Conservation (phyloP, 176 grass and related monocot genomes). For the Aegilops umbellulata region DNA sequence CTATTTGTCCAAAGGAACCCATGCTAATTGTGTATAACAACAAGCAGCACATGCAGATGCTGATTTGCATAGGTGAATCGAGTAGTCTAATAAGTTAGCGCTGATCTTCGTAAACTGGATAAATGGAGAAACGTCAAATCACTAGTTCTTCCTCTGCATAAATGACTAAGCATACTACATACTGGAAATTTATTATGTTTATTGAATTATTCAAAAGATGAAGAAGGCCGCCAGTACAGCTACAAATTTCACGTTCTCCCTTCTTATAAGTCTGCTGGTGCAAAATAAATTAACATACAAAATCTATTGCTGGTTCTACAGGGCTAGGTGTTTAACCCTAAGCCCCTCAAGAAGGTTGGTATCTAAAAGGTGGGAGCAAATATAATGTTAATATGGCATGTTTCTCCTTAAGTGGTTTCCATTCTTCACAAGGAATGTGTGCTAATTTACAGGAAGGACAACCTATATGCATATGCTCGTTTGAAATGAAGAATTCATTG, state of each 20-base stretch:
- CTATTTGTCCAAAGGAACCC: not conserved
- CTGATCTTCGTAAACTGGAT: not conserved
- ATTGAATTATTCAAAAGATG: constrained; percentile 5
- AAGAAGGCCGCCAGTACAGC: not conserved
- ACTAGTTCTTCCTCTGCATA: not conserved
- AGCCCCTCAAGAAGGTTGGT: not conserved
- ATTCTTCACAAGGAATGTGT: not conserved
- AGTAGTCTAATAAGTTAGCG: not conserved
- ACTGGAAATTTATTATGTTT: not conserved
- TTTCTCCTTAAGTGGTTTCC: not conserved
- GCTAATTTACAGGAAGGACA: not conserved
- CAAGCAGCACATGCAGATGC: not conserved
- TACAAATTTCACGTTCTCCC: not conserved
- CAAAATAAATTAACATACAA: not conserved
- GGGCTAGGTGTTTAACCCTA: not conserved
- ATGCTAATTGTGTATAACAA: not conserved
- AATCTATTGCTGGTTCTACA: not conserved
- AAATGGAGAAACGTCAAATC: not conserved
- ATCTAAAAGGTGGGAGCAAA: not conserved
- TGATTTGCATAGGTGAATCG: not conserved
- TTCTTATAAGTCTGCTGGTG: not conserved
- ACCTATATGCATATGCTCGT: not conserved
- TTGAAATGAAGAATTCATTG: not conserved
- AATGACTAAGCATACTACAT: not conserved
- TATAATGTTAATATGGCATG: not conserved